Base-by-base conservation (phyloP, 129 eudicot species). In the Gnaphalium uliginosum region DNA sequence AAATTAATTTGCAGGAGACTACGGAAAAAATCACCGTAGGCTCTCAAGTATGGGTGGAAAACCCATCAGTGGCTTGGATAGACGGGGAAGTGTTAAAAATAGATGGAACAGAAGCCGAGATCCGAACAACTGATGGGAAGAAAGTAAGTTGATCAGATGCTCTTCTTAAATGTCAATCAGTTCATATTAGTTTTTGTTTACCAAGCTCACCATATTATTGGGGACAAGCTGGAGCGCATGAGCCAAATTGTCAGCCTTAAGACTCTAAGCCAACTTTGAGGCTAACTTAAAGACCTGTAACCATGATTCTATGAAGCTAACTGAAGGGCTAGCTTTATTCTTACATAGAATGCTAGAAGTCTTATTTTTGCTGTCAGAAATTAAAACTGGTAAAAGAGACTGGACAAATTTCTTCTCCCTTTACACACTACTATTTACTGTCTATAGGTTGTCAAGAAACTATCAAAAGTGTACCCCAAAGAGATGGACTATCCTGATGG, bases 401-500 rank as follows among this genome's bases (percentile, higher is more conserved):
- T 77, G 62, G 53, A 68, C 2, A 50, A 41, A 14, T 37, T 13
- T 79, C 35, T 46, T 63, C 62, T 75, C n/a, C 33, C 8, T 58
- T 69, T 79, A 53, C 58, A 65, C 27, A 61, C 23, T 54, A 59
- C 19, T 25, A 61, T 72, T 73, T 54, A 62, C 60, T 19, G 62
- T 72, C 33, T 64, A 60, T 39, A 95, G 99, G 83, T 91, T 72
- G 78, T 81, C 63, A 81, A 64, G 11, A 87, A 80, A 72, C 72
- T 86, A 76, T 68, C 92, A 56, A 86, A 82, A 33, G 71, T 95
- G 29, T 83, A 85, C 76, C 92, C 92, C 15, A 95, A 85, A 85
- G 99, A 95, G 77, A 79, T 74, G 76, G 99, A 95, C 76, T 87
- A 96, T 78, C 99, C 93, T 66, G 83, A 86, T 68, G 96, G 88